Percentiles rank a stretch among this genome's conserved stretches.
These are phyloP conservation scores for Plasmodium gallinaceum DNA, from an alignment of 169 alveolate genomes.

Conservation along the genomic window DNA sequence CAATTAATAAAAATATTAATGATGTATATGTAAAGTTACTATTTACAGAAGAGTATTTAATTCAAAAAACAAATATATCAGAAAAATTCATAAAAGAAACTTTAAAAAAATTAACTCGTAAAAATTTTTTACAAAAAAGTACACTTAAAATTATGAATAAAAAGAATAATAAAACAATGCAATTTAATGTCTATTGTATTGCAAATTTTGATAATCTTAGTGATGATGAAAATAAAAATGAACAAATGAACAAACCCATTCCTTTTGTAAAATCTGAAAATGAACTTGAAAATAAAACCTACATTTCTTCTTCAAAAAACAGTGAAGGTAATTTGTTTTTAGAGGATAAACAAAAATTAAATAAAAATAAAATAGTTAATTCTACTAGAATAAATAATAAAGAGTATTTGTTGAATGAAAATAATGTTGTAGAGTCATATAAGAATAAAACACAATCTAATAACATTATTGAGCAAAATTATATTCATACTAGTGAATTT, in stretches of 20 bases:
- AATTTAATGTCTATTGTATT: conserved; percentile 33
- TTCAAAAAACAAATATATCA: conserved; percentile 27
- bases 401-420: no score
- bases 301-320: neutral
- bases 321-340: conserved; percentile 22
- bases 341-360: conserved; percentile 20
- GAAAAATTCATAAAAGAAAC: conserved; percentile 40
- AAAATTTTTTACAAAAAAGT: conserved; percentile 36
- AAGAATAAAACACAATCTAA: no score
- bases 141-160: conserved; percentile 51
- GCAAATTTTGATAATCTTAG: conserved; percentile 23
- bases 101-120: conserved; percentile 38
- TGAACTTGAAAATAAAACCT: no score
- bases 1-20: conserved; percentile 7
- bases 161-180: conserved; percentile 31
- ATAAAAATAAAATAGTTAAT: neutral
- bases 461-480: no score
- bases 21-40: conserved; percentile 41
- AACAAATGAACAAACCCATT: neutral
- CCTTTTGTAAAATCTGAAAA: no score
- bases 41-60: conserved; percentile 58
- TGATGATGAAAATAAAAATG: conserved; percentile 7
- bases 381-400: neutral
- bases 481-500: no score
- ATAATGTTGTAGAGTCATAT: no score